A percentile compares a stretch with the other conserved stretches of the same genome.
These are phyloP conservation scores for Avena eriantha DNA, from an alignment of 176 grass and related monocot genomes.

Conservation along the genomic window DNA sequence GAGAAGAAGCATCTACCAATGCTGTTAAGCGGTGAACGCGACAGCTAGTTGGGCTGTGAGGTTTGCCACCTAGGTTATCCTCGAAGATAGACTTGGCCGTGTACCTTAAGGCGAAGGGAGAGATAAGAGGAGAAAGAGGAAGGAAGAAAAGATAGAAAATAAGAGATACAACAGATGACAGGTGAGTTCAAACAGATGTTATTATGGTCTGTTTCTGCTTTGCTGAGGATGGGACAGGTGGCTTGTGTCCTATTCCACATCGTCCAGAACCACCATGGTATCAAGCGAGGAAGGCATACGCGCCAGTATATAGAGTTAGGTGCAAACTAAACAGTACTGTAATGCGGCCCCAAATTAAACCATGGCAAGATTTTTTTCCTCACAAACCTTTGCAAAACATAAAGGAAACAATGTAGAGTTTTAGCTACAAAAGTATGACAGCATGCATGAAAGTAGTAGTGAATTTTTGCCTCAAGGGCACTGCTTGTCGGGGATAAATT, in stretches of 20 bases:
- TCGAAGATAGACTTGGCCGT: neutral
- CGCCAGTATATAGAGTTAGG: neutral
- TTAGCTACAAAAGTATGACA: slow-evolving; percentile 5
- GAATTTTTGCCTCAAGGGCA: neutral
- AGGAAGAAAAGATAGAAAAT: slow-evolving; percentile 2
- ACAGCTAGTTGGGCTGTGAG: neutral
- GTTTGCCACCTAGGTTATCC: neutral
- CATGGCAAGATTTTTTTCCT: neutral
- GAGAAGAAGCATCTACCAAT: neutral
- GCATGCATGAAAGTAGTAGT: slow-evolving; percentile 27
- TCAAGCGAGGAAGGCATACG: neutral
- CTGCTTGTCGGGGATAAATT: slow-evolving; percentile 27
- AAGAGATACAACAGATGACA: neutral
- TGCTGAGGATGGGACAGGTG: neutral
- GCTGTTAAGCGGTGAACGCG: neutral
- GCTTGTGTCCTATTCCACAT: neutral
- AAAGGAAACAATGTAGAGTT: neutral
- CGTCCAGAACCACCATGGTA: neutral
- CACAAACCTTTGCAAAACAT: neutral
- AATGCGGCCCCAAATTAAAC: neutral
- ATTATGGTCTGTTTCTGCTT: slow-evolving; percentile 21
- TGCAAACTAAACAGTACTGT: neutral
- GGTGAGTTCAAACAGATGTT: neutral
- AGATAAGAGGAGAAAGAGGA: neutral
- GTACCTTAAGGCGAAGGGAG: neutral